Evolutionary conservation across 148 eudicot genomes (phyloP).

Genomic region (Rheum nobile): DNA sequence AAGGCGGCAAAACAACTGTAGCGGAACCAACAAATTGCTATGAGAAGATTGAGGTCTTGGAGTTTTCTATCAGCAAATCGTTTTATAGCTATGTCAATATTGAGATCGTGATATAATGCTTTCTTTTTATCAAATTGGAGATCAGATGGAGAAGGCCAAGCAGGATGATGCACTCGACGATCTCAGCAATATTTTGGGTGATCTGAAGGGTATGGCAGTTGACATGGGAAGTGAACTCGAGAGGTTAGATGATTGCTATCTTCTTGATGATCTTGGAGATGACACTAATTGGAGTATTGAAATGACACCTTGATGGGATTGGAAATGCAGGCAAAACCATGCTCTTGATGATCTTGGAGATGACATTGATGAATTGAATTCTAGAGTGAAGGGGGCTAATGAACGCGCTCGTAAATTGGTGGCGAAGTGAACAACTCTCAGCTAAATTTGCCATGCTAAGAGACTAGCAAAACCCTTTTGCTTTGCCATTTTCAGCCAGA

Average conservation of each 20-base stretch:
- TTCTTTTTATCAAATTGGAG: background rate
- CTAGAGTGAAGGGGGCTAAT: constrained; percentile 73
- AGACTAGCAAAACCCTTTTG: background rate
- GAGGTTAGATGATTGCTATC: constrained; percentile 20
- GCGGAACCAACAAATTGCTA: constrained; percentile 46
- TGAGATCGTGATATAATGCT: background rate
- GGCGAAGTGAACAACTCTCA: constrained; percentile 20
- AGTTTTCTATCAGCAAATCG: background rate
- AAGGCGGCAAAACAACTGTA: constrained; percentile 20
- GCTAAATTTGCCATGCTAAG: background rate
- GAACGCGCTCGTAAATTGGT: constrained; percentile 44
- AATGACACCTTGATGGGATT: background rate
- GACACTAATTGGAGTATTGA: too few species aligned
- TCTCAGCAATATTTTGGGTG: constrained; percentile 64
- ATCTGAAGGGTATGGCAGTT: constrained; percentile 84
- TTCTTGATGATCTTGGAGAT: too few species aligned
- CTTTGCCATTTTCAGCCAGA: background rate
- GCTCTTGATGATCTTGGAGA: constrained; percentile 63
- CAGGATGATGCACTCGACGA: constrained; percentile 76
- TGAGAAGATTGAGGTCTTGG: constrained; percentile 63
- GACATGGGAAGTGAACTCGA: constrained; percentile 86
- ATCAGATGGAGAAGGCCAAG: constrained; percentile 62
- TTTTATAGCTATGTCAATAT: background rate
- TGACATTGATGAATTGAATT: constrained; percentile 77
- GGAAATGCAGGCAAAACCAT: constrained; percentile 61